A percentile compares a stretch with the other conserved stretches of the same genome.
phyloP scores from a whole-genome alignment of 2,329 filamentous ascomycete genomes.

The Alternaria rosae region DNA sequence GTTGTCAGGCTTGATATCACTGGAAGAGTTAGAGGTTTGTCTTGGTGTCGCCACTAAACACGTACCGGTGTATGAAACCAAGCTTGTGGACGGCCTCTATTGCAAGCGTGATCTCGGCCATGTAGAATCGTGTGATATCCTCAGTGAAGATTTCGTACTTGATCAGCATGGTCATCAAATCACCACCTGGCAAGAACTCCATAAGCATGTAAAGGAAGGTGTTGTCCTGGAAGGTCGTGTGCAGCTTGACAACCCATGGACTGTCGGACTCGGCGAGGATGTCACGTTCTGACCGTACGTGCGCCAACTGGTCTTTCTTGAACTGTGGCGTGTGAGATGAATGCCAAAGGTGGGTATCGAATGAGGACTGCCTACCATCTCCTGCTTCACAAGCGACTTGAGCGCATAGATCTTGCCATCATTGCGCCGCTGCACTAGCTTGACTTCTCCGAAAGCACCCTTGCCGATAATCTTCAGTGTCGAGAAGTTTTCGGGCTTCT shows the following conservation, averaged over 20 bases:
- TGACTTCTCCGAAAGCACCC: slow-evolving; percentile 97
- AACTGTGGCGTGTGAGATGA: slow-evolving; percentile 61
- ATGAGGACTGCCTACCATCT: slow-evolving; percentile 69
- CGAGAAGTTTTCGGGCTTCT: slow-evolving; percentile 91
- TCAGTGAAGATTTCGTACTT: slow-evolving; percentile 99
- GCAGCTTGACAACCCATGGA: slow-evolving; percentile 98
- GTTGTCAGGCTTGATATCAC: slow-evolving; percentile 99
- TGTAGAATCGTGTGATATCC: slow-evolving; percentile 98
- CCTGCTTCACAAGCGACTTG: slow-evolving; percentile 97
- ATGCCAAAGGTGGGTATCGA: not conserved
- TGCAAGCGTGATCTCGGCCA: slow-evolving; percentile 97
- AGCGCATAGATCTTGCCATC: slow-evolving; percentile 98
- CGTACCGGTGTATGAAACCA: slow-evolving; percentile 96
- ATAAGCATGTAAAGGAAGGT: slow-evolving; percentile 99
- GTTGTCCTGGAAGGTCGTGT: slow-evolving; percentile 95
- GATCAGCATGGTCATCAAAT: slow-evolving; percentile 99
- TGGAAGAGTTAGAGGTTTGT: slow-evolving; percentile 31
- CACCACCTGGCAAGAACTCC: slow-evolving; percentile 98
- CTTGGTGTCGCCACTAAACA: not conserved
- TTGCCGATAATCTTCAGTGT: slow-evolving; percentile 99
- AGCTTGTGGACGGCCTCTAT: slow-evolving; percentile 98
- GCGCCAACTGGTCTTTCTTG: slow-evolving; percentile 97
- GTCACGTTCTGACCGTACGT: slow-evolving; percentile 96
- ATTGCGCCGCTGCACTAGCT: slow-evolving; percentile 93
- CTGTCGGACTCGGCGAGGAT: slow-evolving; percentile 99